Conservation (phyloP, 2,329 filamentous ascomycete genomes). For the Colletotrichum paranaense region DNA sequence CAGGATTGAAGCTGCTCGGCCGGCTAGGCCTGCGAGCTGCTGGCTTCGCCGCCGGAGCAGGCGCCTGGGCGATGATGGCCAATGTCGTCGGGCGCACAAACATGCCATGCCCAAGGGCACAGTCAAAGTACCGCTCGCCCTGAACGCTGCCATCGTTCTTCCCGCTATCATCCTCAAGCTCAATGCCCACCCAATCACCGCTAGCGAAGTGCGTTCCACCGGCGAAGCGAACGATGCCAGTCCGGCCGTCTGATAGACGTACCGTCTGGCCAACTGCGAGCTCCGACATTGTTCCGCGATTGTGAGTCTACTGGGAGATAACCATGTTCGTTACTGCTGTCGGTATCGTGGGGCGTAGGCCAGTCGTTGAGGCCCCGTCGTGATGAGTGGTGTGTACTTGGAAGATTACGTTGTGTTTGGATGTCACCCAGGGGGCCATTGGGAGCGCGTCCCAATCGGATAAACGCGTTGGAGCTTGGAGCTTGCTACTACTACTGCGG, state of each 20-base stretch:
- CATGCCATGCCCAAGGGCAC: conserved; percentile 80
- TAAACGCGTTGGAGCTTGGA: conserved; percentile 30
- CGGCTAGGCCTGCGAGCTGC: conserved; percentile 52
- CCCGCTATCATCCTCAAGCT: conserved; percentile 82
- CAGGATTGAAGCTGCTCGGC: conserved; percentile 61
- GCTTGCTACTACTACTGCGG: not conserved
- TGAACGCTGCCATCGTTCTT: conserved; percentile 96
- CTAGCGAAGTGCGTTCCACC: conserved; percentile 83
- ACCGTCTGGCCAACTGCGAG: conserved; percentile 78
- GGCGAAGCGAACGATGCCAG: conserved; percentile 82
- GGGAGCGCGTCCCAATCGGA: conserved; percentile 30
- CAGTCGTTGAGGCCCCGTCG: conserved; percentile 17
- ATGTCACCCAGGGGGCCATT: conserved; percentile 22
- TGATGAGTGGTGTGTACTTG: conserved; percentile 20
- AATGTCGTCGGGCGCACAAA: conserved; percentile 83
- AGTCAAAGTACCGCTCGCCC: conserved; percentile 90
- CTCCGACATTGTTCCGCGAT: conserved; percentile 61
- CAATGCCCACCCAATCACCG: conserved; percentile 90
- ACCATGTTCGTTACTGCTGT: conserved; percentile 29
- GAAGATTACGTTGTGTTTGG: conserved; percentile 24
- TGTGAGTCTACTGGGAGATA: conserved; percentile 15
- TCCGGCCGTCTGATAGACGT: conserved; percentile 81
- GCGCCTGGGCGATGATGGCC: conserved; percentile 64
- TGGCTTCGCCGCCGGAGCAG: conserved; percentile 47
- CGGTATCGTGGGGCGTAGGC: conserved; percentile 7